These are phyloP conservation scores for Dictyostelium intermedium DNA, from an alignment of 78 protist genomes.

Conservation along the genomic window DNA sequence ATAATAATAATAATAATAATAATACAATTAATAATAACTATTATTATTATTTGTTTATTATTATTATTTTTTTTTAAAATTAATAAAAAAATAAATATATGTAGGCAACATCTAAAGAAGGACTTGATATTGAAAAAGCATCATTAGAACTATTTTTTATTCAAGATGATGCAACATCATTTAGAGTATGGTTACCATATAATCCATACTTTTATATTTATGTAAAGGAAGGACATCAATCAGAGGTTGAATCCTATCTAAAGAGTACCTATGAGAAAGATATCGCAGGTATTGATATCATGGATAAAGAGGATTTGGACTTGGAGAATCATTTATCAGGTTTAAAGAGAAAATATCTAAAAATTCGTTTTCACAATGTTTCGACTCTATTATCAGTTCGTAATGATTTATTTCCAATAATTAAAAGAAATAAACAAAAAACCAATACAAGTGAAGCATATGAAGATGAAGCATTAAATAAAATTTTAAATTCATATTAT, in stretches of 20 bases:
- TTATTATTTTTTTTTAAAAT: no score
- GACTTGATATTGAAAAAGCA: conserved; percentile 2
- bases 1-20: no score
- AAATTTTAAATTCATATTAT: background rate
- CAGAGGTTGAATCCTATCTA: conserved; percentile 85
- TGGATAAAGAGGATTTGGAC: conserved; percentile 91
- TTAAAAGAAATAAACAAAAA: conserved; percentile 6
- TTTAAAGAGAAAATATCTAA: conserved; percentile 62
- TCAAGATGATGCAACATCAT: conserved; percentile 84
- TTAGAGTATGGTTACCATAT: conserved; percentile 75
- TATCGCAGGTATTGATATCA: conserved; percentile 53
- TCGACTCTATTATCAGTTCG: conserved; percentile 77
- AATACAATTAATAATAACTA: background rate
- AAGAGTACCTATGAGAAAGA: conserved; percentile 42
- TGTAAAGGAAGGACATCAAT: conserved; percentile 37
- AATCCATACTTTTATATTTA: conserved; percentile 89
- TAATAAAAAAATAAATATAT: background rate
- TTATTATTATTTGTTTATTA: background rate
- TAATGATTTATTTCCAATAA: conserved; percentile 35
- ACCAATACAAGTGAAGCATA: conserved; percentile 32
- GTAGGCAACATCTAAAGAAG: conserved; percentile 35
- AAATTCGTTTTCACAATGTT: conserved; percentile 86
- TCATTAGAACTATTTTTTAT: conserved; percentile 41
- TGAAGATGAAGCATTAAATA: conserved; percentile 31
- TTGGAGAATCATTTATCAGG: conserved; percentile 96